These are phyloP conservation scores for Allium fistulosum DNA, from an alignment of 106 monocot genomes.

Conservation along the genomic window DNA sequence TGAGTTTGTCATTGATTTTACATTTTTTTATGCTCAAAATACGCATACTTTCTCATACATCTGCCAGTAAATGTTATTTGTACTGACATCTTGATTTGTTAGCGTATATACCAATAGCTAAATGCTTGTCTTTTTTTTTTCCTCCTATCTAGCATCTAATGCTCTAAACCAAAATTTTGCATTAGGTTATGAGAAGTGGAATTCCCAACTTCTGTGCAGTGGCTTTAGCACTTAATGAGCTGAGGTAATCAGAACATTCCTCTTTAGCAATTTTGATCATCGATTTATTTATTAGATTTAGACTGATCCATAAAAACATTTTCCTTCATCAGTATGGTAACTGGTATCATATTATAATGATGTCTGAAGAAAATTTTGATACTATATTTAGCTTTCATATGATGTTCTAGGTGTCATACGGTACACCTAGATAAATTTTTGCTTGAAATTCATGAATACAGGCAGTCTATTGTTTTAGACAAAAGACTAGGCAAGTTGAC, in stretches of 20 bases:
- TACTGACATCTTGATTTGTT: background rate
- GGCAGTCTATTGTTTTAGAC: no score
- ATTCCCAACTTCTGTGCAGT: constrained; percentile 72
- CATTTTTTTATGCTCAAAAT: background rate
- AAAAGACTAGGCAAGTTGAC: no score
- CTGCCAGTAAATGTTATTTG: background rate
- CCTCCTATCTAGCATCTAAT: background rate
- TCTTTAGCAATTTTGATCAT: background rate
- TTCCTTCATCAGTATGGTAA: no score
- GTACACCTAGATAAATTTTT: no score
- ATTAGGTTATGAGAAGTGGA: constrained; percentile 67
- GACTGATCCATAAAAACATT: no score
- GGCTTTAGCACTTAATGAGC: constrained; percentile 55
- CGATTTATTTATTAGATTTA: background rate
- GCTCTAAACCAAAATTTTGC: no score
- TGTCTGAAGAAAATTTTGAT: no score
- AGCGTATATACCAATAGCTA: background rate
- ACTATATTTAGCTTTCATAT: no score
- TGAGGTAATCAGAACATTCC: constrained; percentile 39
- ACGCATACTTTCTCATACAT: background rate
- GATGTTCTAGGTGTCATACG: no score
- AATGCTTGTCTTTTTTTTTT: background rate
- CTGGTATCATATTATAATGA: no score
- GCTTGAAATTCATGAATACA: no score
- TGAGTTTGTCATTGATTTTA: no score